Conservation (phyloP, 345 rosid genomes). For the Eucalyptus lansdowneana region DNA sequence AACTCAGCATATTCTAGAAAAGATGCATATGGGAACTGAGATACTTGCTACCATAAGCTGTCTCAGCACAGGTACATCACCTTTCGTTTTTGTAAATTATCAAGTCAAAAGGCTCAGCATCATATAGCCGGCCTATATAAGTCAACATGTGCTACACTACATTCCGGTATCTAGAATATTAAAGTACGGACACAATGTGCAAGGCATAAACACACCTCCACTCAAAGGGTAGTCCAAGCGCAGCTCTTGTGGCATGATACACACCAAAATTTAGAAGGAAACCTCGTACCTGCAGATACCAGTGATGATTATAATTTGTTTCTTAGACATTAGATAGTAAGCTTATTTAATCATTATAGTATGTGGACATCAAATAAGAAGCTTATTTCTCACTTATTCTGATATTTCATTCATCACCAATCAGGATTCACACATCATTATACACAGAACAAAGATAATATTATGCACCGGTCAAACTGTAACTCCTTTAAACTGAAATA, state of each 20-base stretch:
- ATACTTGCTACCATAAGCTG: background rate
- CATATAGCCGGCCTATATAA: background rate
- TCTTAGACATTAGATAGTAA: background rate
- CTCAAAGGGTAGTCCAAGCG: constrained; percentile 83
- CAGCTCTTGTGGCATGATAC: constrained; percentile 84
- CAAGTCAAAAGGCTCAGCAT: background rate
- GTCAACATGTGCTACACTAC: background rate
- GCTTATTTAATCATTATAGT: background rate
- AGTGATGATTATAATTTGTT: background rate
- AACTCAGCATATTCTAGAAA: background rate
- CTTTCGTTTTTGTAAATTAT: background rate
- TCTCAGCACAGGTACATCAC: background rate
- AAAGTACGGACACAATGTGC: background rate
- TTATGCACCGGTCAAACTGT: background rate
- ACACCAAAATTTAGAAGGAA: constrained; percentile 96
- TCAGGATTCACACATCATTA: background rate
- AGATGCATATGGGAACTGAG: background rate
- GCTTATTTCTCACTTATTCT: background rate
- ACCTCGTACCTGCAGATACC: constrained; percentile 64
- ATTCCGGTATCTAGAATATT: background rate
- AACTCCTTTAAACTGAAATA: background rate
- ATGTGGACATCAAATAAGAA: background rate
- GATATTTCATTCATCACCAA: background rate
- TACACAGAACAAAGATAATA: background rate
- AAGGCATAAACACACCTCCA: constrained; percentile 50